Base-by-base conservation (phyloP, 2,329 filamentous ascomycete species). In the Penicillium occitanis region DNA sequence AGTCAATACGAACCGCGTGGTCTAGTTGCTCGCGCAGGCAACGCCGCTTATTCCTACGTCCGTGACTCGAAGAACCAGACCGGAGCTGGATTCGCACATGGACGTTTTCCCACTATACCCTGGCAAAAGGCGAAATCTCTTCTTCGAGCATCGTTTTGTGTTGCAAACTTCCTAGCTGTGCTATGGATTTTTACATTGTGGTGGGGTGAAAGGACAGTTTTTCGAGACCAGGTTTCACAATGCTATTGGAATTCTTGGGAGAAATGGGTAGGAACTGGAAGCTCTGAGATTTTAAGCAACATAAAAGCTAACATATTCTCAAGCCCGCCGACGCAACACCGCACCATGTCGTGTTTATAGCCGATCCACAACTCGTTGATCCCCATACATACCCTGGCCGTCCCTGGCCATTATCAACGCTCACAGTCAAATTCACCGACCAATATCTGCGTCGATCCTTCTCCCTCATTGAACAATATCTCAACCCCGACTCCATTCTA, bases 381-480 rank as follows among this genome's bases (percentile, higher is more conserved):
- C 91, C 93, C 64, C 92, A 97, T 77, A 96, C 93, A n/a, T 97
- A 97, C 73, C 92, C 93, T 2, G 92, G 90, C 71, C 88, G 93
- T 53, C 88, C 88, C 46, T 91, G 89, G 89, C 88, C 88, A 11
- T 79, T 91, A n/a, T 88, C 87, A 7, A 83, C 82, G 7, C 76
- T 90, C 67, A 91, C 90, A 0, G 83, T 90, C 67, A 81, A 82
- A 66, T 89, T 97, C 71, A 96, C 93, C 65, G 95, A 99, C 78
- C 91, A 92, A 74, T 99, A 97, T 78, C 86, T 99, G 69, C 88
- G 89, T 48, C 88, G 93, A 50, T 89, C 91, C 8, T 98, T 96
- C 76, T 86, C 83, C n/a, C 85, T 89, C 63, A 85, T 98, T 66
- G 92, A 97, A 73, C 81, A 85, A 19, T 81, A 87, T 19, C 83